Evolutionary conservation across 768 basidiomycete genomes (phyloP).

Genomic region (Agaricus bisporus): DNA sequence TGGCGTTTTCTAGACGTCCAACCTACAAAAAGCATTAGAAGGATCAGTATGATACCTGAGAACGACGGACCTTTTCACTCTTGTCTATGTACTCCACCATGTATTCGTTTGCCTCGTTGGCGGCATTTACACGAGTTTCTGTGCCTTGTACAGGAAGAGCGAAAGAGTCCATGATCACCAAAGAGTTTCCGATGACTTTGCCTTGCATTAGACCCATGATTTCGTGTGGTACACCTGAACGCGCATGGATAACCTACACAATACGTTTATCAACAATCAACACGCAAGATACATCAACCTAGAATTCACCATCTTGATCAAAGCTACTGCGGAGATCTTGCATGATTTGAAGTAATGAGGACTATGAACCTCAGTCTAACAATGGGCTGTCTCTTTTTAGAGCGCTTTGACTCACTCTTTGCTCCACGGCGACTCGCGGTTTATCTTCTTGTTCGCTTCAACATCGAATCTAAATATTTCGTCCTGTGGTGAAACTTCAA

Average conservation of each 20-base stretch:
- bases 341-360: constrained; percentile 82
- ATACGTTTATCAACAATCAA: not conserved
- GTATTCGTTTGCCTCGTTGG: constrained; percentile 94
- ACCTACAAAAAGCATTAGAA: constrained; percentile 40
- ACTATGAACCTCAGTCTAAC: constrained; percentile 27
- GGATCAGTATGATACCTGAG: constrained; percentile 11
- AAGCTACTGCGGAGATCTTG: constrained; percentile 90
- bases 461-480: constrained; percentile 74
- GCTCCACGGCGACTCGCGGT: constrained; percentile 74
- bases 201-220: constrained; percentile 99
- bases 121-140: constrained; percentile 96
- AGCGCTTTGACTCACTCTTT: constrained; percentile 58
- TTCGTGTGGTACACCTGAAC: constrained; percentile 95
- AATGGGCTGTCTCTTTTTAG: not conserved
- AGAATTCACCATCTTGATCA: constrained; percentile 83
- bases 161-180: constrained; percentile 93
- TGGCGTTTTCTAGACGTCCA: constrained; percentile 77
- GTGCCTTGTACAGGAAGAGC: constrained; percentile 97
- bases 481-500: constrained; percentile 68
- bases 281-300: not conserved
- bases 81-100: constrained; percentile 91
- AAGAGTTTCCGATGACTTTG: constrained; percentile 73
- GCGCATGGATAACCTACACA: constrained; percentile 89
- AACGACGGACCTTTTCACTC: constrained; percentile 58
- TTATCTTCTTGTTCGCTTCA: constrained; percentile 60